phyloP scores from a whole-genome alignment of 495 filamentous ascomycete genomes.

The Penicillium cataractarum region DNA sequence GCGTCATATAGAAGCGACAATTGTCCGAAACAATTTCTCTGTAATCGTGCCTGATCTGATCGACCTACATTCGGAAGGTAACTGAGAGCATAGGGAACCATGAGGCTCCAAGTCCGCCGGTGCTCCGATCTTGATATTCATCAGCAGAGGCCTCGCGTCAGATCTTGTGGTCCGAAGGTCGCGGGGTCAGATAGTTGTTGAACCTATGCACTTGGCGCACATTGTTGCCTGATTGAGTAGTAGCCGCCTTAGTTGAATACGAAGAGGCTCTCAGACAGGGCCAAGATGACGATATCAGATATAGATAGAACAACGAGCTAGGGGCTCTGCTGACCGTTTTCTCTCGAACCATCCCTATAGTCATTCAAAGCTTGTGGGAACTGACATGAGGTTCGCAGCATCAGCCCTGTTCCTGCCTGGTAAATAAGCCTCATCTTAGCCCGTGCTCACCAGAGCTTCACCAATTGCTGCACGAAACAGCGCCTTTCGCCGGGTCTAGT shows the following conservation, averaged over 20 bases:
- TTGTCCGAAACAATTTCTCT: not conserved
- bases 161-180: not conserved
- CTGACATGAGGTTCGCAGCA: not conserved
- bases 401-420: not conserved
- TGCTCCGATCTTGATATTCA: conserved; percentile 8
- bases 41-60: not conserved
- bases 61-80: not conserved
- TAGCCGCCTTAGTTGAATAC: not conserved
- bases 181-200: not conserved
- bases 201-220: not conserved
- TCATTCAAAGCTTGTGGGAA: not conserved
- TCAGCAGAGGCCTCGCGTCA: not conserved
- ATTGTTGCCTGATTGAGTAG: not conserved
- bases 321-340: conserved; percentile 9
- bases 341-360: not conserved
- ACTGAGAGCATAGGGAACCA: conserved; percentile 14
- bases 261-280: conserved; percentile 1
- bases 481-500: no score
- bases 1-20: conserved; percentile 25
- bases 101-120: conserved; percentile 17
- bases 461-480: not conserved
- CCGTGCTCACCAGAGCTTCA: not conserved
- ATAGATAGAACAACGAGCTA: not conserved
- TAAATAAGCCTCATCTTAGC: not conserved
- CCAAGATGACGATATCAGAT: conserved; percentile 2